Conservation (phyloP, 2,329 filamentous ascomycete genomes). For the Teratosphaeriaceae sp. region DNA sequence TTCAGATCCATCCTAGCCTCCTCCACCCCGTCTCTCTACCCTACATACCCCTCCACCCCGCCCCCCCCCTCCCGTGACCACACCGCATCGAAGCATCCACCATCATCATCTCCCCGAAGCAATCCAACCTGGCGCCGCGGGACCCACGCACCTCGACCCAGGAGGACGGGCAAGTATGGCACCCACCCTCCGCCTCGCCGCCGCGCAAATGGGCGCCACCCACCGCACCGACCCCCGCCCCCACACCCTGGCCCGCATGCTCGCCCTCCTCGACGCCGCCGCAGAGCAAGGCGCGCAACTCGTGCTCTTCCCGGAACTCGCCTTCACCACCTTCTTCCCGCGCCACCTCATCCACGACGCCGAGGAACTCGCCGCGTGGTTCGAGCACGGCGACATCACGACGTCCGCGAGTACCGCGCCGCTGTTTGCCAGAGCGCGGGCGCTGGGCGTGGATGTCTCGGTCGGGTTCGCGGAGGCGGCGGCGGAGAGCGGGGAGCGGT, state of each 20-base stretch:
- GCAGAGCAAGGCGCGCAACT: constrained; percentile 38
- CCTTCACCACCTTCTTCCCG: constrained; percentile 52
- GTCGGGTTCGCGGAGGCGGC: constrained; percentile 47
- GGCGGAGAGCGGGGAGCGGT: constrained; percentile 36
- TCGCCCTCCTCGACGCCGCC: constrained; percentile 42
- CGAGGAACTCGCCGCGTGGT: constrained; percentile 40
- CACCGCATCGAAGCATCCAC: too few species aligned
- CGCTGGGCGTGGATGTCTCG: constrained; percentile 44
- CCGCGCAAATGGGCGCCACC: constrained; percentile 47
- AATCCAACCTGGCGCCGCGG: too few species aligned
- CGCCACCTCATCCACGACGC: constrained; percentile 41
- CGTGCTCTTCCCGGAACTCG: constrained; percentile 47
- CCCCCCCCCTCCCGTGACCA: too few species aligned
- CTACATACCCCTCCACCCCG: too few species aligned
- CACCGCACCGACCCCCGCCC: constrained; percentile 34
- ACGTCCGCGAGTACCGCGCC: constrained; percentile 38
- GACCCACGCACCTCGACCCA: too few species aligned
- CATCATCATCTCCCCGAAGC: too few species aligned
- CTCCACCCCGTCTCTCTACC: too few species aligned
- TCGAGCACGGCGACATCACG: constrained; percentile 41
- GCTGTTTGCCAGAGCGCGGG: constrained; percentile 42
- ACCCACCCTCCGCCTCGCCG: constrained; percentile 40
- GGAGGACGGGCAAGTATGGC: constrained; percentile 28
- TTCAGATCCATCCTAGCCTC: too few species aligned
- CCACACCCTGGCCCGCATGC: constrained; percentile 42